phyloP scores from a whole-genome alignment of 2,329 filamentous ascomycete species.

The Pseudogymnoascus sp. region DNA sequence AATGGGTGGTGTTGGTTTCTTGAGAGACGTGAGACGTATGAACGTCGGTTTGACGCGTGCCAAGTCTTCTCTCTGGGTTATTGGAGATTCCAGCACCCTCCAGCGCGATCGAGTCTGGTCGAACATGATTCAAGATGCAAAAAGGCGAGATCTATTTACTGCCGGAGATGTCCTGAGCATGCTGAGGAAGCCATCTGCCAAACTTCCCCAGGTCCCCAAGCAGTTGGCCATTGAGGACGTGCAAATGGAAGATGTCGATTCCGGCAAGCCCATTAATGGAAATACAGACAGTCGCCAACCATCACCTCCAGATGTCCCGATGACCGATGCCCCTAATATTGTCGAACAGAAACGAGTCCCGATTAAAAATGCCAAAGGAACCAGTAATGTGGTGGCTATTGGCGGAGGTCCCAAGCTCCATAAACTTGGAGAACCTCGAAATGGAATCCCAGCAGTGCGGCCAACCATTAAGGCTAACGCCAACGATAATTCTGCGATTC shows the following conservation, averaged over 20 bases:
- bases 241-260: conserved; percentile 1
- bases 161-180: conserved; percentile 53
- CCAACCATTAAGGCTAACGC: neutral
- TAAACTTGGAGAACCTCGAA: neutral
- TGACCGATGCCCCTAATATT: conserved; percentile 4
- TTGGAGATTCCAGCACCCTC: conserved; percentile 84
- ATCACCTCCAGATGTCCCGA: neutral
- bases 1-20: conserved; percentile 95
- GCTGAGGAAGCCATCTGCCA: conserved; percentile 39
- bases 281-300: neutral
- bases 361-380: neutral
- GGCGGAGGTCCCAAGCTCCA: neutral
- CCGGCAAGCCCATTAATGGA: neutral
- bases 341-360: neutral
- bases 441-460: neutral
- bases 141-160: conserved; percentile 67
- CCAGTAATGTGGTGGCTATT: neutral
- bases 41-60: conserved; percentile 96
- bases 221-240: neutral
- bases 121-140: conserved; percentile 76
- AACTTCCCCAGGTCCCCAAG: neutral
- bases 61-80: conserved; percentile 92
- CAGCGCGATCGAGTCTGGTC: conserved; percentile 87
- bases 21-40: conserved; percentile 97
- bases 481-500: neutral